Evolutionary conservation across 805 yeast species (phyloP).

Genomic region (Wickerhamomyces canadensis): DNA sequence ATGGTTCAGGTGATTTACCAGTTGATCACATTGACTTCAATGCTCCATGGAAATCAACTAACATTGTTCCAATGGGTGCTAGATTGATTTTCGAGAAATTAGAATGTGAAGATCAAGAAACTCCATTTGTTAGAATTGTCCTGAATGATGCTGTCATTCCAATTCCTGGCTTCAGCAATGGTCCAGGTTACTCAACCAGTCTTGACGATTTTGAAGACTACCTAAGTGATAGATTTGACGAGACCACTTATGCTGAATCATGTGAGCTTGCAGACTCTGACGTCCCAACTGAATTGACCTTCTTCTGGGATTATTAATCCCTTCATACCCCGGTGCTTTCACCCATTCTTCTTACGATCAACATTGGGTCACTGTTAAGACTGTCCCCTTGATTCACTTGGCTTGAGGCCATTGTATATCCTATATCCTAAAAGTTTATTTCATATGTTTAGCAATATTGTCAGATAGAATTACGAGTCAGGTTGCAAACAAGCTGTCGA

Average conservation of each 20-base stretch:
- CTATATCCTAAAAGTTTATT: no score
- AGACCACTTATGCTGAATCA: slow-evolving; percentile 10
- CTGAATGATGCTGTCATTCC: slow-evolving; percentile 48
- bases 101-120: slow-evolving; percentile 25
- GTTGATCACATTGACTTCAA: slow-evolving; percentile 38
- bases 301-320: slow-evolving; percentile 24
- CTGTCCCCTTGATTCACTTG: no score
- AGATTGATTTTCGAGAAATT: slow-evolving; percentile 41
- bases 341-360: no score
- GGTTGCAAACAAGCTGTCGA: no score
- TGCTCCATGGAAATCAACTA: slow-evolving; percentile 38
- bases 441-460: no score
- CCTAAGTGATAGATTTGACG: slow-evolving; percentile 10
- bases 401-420: no score
- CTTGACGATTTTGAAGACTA: slow-evolving; percentile 22
- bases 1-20: slow-evolving; percentile 35
- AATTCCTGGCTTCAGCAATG: slow-evolving; percentile 33
- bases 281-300: slow-evolving; percentile 19
- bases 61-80: slow-evolving; percentile 51
- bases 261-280: slow-evolving; percentile 10
- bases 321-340: no score
- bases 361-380: no score
- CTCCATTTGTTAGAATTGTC: slow-evolving; percentile 35
- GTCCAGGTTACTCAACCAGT: slow-evolving; percentile 43
- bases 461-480: no score